Conservation (phyloP, 164 flowering plant species). For the Malania oleifera region DNA sequence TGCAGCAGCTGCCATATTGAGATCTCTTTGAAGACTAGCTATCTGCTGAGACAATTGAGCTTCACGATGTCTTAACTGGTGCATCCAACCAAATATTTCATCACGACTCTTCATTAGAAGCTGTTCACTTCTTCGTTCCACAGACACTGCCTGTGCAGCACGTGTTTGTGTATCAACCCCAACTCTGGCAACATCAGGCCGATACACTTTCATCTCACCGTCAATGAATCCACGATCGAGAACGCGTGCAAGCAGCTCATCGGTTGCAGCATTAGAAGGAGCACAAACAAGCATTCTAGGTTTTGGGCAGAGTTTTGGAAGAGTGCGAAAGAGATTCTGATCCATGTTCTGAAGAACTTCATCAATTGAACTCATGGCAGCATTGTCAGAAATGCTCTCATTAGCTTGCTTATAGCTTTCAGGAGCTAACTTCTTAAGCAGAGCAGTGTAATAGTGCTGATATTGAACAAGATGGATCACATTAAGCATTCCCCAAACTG, state of each 20-base stretch:
- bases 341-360: constrained; percentile 95
- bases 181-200: constrained; percentile 96
- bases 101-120: constrained; percentile 69
- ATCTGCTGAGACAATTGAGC: constrained; percentile 66
- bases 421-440: constrained; percentile 90
- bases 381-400: constrained; percentile 55
- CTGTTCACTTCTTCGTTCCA: constrained; percentile 92
- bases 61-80: constrained; percentile 60
- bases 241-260: constrained; percentile 90
- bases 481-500: constrained; percentile 99
- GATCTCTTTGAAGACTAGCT: constrained; percentile 65
- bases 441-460: constrained; percentile 84
- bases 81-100: constrained; percentile 74
- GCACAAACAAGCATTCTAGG: constrained; percentile 99
- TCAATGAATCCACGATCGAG: constrained; percentile 98
- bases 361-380: constrained; percentile 72
- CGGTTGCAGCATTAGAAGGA: constrained; percentile 99
- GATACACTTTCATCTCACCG: constrained; percentile 95
- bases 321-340: constrained; percentile 80
- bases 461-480: constrained; percentile 96
- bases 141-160: constrained; percentile 98
- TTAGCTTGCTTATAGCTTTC: constrained; percentile 77
- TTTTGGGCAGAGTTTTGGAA: constrained; percentile 91
- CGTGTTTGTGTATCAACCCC: constrained; percentile 95
- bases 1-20: constrained; percentile 65